These are phyloP conservation scores for Colletotrichum acutatum DNA, from an alignment of 2,329 filamentous ascomycete genomes.

Conservation along the genomic window DNA sequence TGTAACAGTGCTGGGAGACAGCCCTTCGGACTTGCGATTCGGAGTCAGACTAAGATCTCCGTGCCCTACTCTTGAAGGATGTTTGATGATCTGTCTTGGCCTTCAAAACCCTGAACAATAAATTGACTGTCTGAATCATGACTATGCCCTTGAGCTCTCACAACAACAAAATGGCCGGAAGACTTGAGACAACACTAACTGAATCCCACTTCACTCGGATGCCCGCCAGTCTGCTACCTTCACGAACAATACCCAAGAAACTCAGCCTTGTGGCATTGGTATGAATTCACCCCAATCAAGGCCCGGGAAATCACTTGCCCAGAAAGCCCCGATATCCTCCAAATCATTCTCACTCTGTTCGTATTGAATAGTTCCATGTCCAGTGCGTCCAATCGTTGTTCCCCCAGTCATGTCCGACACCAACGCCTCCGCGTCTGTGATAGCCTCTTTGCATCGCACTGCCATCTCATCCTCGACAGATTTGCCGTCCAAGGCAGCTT, in stretches of 20 bases:
- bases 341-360: neutral
- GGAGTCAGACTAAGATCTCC: no score
- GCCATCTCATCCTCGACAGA: neutral
- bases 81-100: no score
- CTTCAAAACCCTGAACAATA: no score
- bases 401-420: neutral
- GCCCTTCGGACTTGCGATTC: no score
- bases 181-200: no score
- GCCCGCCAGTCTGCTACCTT: neutral
- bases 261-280: neutral
- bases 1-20: no score
- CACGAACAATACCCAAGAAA: neutral
- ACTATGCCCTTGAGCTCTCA: no score
- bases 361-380: neutral
- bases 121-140: no score
- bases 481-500: neutral
- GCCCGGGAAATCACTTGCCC: neutral
- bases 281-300: neutral
- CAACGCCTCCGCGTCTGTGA: neutral
- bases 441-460: neutral
- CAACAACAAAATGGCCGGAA: no score
- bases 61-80: no score
- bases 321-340: neutral
- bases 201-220: no score
- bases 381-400: neutral